Conservation (phyloP, 257 asterid species). For the Solanum dulcamara region DNA sequence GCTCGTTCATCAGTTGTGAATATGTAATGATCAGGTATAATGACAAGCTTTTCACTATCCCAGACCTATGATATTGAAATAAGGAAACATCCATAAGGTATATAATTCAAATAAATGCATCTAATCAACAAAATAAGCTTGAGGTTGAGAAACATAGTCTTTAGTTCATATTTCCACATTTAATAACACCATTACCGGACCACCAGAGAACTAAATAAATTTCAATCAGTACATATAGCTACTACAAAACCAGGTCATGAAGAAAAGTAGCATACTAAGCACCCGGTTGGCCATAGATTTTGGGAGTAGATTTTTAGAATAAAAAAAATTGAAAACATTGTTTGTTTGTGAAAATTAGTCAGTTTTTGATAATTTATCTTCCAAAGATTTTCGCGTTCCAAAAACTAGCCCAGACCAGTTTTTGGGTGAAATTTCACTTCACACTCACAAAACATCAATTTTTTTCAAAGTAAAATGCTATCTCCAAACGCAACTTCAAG, state of each 20-base stretch:
- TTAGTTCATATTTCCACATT: background rate
- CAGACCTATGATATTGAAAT: slow-evolving; percentile 42
- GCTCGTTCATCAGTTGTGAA: slow-evolving; percentile 94
- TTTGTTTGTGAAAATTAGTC: background rate
- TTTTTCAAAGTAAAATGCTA: background rate
- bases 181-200: background rate
- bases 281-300: background rate
- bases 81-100: background rate
- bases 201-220: background rate
- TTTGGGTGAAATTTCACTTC: background rate
- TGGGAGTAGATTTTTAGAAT: background rate
- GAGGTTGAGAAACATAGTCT: background rate
- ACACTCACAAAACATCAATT: background rate
- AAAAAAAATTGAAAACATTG: background rate
- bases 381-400: background rate
- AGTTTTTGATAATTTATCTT: background rate
- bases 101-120: background rate
- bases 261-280: background rate
- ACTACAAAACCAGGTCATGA: background rate
- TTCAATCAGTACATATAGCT: background rate
- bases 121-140: background rate
- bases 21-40: slow-evolving; percentile 90
- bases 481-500: background rate
- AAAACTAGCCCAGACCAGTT: background rate
- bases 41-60: slow-evolving; percentile 90